These are phyloP conservation scores for Pythium scleroteichum DNA, from an alignment of 352 stramenopile genomes.

Conservation along the genomic window DNA sequence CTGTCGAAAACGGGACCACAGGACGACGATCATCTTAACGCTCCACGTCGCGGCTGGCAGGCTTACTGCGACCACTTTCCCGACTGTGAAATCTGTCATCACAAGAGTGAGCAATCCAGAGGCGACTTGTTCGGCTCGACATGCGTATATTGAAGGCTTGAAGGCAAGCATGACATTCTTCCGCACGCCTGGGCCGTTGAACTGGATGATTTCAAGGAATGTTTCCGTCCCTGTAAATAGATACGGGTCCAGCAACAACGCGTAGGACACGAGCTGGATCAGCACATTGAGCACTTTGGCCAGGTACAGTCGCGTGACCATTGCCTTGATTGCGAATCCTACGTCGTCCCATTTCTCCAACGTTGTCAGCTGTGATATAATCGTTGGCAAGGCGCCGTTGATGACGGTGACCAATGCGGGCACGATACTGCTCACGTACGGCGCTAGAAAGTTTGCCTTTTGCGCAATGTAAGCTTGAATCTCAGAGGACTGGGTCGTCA, in stretches of 20 bases:
- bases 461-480: slow-evolving; percentile 48
- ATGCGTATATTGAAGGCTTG: slow-evolving; percentile 48
- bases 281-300: slow-evolving; percentile 84
- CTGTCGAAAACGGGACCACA: slow-evolving; percentile 19
- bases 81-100: slow-evolving; percentile 71
- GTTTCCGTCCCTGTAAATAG: slow-evolving; percentile 46
- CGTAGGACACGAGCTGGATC: slow-evolving; percentile 79
- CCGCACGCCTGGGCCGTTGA: slow-evolving; percentile 47
- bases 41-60: slow-evolving; percentile 29
- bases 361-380: slow-evolving; percentile 63
- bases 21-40: background rate
- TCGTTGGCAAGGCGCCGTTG: slow-evolving; percentile 63
- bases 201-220: slow-evolving; percentile 35
- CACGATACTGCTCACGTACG: slow-evolving; percentile 65
- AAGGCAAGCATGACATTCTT: slow-evolving; percentile 71
- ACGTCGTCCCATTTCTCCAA: slow-evolving; percentile 81
- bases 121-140: slow-evolving; percentile 64
- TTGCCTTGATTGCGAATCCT: slow-evolving; percentile 80
- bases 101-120: slow-evolving; percentile 68
- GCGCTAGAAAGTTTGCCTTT: slow-evolving; percentile 43
- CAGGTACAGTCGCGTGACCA: slow-evolving; percentile 78
- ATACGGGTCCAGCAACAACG: slow-evolving; percentile 65
- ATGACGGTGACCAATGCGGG: slow-evolving; percentile 73
- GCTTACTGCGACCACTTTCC: slow-evolving; percentile 53
- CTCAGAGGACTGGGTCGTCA: slow-evolving; percentile 69